Evolutionary conservation across 352 stramenopile genomes (phyloP), one percentile per base, ranked within the genome.

Genomic region (Globisporangium paddicum): DNA sequence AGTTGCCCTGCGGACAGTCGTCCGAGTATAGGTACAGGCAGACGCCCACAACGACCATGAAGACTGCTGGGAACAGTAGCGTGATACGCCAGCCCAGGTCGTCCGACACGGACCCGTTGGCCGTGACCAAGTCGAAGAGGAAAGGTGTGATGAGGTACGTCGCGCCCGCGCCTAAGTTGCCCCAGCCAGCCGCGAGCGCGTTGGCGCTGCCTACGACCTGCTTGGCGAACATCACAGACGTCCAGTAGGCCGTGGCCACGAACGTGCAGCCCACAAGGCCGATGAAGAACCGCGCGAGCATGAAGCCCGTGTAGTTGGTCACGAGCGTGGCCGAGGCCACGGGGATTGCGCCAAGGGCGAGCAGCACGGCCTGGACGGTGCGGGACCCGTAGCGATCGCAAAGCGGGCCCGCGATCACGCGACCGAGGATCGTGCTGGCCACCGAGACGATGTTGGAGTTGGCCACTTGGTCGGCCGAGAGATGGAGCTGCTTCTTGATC

Each of bases 231-330:
- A 98, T 98, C 45, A 82, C 64, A 44, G 81, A 91, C 0, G 91
- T 96, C 95, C 95, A 98, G 67, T 90, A 97, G 60, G 97, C 87
- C 38, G 87, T 97, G 26, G 88, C 87, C 8, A 98, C 90, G 67
- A 98, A 98, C 28, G 88, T 87, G 51, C 79, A 90, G 44, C 94
- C 95, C n/a, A 96, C 87, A 59, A 98, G 64, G 34, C 94, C 96
- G 64, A 98, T 98, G 56, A 96, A 96, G 56, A 98, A 93, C n/a
- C 95, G 87, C 62, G 95, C 70, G 53, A 96, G 54, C 37, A 86
- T 67, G 30, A 98, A 79, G 0, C 66, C 75, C 2, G 64, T 71
- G 48, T 93, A 87, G 63, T 58, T 90, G 23, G 87, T 87, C 1
- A 95, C 88, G 19, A 98, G 71, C 38, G 85, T 87, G 8, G 81